Base-by-base conservation (phyloP, 371 early-diverging fungal species). In the Parasitella parasitica region DNA sequence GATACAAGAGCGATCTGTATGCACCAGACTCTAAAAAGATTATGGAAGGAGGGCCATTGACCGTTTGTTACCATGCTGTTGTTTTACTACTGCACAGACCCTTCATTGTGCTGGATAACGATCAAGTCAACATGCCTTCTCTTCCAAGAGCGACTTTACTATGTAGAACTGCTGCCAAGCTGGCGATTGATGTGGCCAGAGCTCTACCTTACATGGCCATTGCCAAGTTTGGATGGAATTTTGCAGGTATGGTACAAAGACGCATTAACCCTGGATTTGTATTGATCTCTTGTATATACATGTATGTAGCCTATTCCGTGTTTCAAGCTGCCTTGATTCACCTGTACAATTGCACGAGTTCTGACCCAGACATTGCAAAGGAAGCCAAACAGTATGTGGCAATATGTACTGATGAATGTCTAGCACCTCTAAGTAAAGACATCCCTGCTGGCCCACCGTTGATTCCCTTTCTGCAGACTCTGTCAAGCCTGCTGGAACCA, bases 101-200 rank as follows among this genome's bases (percentile, higher is more conserved):
- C 0, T 86, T 75, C 46, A 66, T 78, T 38, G 58, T 59, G 15
- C 30, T 59, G 15, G 66, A 69, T 8, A 57, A 59, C 11, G 53
- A 58, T 30, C 55, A 54, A 13, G 34, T 63, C 28, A 52, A 56
- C 28, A 35, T 52, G 18, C 54, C 59, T 24, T 65, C 54, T 11
- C 67, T 57, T 30, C n/a, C 50, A 39, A 63, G 71, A 37, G 67
- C 75, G 13, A 24, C 63, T 15, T 64, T 63, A 1, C 67, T 79
- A 6, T 85, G 85, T 39, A 78, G 76, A 2, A 61, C 70, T 11
- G 81, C 85, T 2, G 88, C 88, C 16, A 85, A 82, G 52, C 53
- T 65, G 6, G 62, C 76, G 0, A 73, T 85, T 37, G 81, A 84
- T 56, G 70, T 86, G 53, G 84, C 84, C 12, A 63, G 76, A 5